Percentiles rank a stretch among this genome's conserved stretches.
phyloP scores from a whole-genome alignment of 2,329 filamentous ascomycete species.

The Ustulina deusta region DNA sequence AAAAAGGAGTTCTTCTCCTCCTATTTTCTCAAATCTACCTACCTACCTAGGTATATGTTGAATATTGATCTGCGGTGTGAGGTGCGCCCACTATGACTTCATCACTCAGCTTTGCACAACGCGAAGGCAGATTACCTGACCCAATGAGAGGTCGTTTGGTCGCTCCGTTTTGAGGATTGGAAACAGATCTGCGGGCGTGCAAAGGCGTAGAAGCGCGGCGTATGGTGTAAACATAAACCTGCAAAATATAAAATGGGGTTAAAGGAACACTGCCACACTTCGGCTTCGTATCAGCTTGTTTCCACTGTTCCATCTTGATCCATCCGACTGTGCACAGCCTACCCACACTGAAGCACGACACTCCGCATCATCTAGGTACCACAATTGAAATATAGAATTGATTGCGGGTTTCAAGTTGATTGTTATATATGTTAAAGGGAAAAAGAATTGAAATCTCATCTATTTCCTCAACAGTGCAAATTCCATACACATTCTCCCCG shows the following conservation, averaged over 20 bases:
- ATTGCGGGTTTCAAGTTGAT: too few species aligned
- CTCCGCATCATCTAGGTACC: too few species aligned
- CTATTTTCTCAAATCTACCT: background rate
- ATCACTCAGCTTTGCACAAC: background rate
- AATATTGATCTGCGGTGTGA: background rate
- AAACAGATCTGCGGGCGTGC: slow-evolving; percentile 7
- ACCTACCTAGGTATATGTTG: too few species aligned
- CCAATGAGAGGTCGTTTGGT: slow-evolving; percentile 1
- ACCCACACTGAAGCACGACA: too few species aligned
- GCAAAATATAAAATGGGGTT: slow-evolving; percentile 2
- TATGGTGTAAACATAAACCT: background rate
- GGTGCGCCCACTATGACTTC: slow-evolving; percentile 7
- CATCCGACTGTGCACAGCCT: too few species aligned
- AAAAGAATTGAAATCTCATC: too few species aligned
- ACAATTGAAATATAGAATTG: too few species aligned
- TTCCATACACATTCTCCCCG: too few species aligned
- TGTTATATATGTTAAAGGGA: too few species aligned
- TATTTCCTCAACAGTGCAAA: too few species aligned
- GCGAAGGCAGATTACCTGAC: background rate
- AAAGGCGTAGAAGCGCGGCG: background rate
- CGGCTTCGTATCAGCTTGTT: slow-evolving; percentile 36
- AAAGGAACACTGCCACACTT: slow-evolving; percentile 31
- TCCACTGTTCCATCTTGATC: slow-evolving; percentile 27
- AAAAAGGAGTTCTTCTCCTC: background rate
- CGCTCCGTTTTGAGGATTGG: background rate